A percentile compares a stretch with the other conserved stretches of the same genome.
phyloP scores from a whole-genome alignment of 139 green algal species.

The Medakamo hakoo region DNA sequence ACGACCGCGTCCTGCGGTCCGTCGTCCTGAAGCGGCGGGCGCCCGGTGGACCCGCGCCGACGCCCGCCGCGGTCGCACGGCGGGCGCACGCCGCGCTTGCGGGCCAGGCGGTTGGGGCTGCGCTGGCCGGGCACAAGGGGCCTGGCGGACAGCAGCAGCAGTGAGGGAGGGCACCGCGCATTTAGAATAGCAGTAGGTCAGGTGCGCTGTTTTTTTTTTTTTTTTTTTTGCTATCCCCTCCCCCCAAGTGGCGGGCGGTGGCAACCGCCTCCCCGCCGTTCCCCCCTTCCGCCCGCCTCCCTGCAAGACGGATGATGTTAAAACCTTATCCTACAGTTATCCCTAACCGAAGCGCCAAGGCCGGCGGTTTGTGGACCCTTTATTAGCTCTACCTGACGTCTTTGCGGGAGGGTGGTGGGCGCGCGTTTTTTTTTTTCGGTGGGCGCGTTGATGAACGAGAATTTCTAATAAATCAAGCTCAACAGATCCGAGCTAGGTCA shows the following conservation, averaged over 20 bases:
- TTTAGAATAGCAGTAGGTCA: neutral
- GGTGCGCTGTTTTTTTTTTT: neutral
- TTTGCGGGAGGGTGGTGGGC: too few relatives aligned
- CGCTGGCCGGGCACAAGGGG: neutral
- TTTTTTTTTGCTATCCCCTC: neutral
- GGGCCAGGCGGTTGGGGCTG: neutral
- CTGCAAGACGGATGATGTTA: conserved; percentile 11
- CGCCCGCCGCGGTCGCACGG: conserved; percentile 14
- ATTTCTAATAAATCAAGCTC: conserved; percentile 50
- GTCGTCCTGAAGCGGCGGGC: conserved; percentile 34
- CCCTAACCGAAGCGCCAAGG: conserved; percentile 48
- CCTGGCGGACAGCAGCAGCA: neutral
- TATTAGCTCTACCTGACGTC: conserved; percentile 72
- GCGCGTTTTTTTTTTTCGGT: conserved; percentile 1
- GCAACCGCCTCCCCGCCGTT: neutral
- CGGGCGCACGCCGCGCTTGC: conserved; percentile 3
- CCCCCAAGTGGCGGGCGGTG: conserved; percentile 5
- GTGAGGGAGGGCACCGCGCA: neutral
- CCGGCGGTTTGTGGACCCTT: conserved; percentile 24
- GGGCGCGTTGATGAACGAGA: conserved; percentile 30
- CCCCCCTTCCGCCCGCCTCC: neutral
- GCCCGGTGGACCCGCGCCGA: conserved; percentile 11
- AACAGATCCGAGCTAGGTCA: conserved; percentile 45
- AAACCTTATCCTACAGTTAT: conserved; percentile 40
- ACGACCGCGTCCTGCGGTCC: conserved; percentile 51